Percentiles rank a stretch among this genome's conserved stretches.
phyloP scores from a whole-genome alignment of 306 rosid species.

The Vigna hirtella region DNA sequence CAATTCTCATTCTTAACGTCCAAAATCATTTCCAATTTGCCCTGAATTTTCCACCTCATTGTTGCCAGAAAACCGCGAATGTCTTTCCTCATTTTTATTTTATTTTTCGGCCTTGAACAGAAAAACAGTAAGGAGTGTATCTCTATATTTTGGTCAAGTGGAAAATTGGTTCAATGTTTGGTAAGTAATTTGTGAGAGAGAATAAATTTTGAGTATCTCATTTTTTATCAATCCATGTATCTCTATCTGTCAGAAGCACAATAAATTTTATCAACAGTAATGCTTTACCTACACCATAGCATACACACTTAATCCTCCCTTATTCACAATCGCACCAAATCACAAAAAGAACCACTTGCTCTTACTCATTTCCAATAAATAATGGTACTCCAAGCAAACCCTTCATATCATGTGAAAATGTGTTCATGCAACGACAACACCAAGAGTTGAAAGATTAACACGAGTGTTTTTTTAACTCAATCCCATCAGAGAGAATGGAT shows the following conservation, averaged over 20 bases:
- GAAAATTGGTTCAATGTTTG: background rate
- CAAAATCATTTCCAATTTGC: background rate
- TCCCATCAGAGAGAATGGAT: background rate
- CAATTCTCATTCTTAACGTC: background rate
- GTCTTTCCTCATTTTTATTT: background rate
- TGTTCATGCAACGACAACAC: background rate
- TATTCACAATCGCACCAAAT: constrained; percentile 18
- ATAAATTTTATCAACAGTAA: constrained; percentile 6
- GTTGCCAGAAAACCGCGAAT: background rate
- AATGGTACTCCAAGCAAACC: constrained; percentile 8
- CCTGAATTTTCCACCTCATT: background rate
- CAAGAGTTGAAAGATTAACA: background rate
- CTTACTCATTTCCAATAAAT: background rate
- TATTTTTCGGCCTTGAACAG: background rate
- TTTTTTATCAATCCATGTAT: background rate
- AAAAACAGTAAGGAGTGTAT: background rate
- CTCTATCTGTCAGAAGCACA: background rate
- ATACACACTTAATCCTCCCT: background rate
- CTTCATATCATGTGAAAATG: background rate
- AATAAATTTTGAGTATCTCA: background rate
- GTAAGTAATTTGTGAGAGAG: background rate
- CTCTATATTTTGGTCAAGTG: background rate
- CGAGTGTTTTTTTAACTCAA: constrained; percentile 26
- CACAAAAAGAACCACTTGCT: background rate
- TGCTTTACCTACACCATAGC: background rate